phyloP scores from a whole-genome alignment of 495 filamentous ascomycete species.

The Penicillium pancosmium region DNA sequence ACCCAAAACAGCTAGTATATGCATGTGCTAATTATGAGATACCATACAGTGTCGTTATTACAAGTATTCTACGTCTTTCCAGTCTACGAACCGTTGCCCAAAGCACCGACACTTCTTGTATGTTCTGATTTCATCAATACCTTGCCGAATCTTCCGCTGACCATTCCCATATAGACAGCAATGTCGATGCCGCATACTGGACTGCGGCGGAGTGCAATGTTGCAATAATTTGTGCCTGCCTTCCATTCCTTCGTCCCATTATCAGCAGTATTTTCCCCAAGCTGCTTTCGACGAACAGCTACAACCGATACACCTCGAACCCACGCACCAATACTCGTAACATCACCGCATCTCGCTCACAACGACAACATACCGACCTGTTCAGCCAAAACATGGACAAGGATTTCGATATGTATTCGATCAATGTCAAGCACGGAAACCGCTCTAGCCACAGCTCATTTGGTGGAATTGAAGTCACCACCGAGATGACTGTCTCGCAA shows the following conservation, averaged over 20 bases:
- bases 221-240: constrained; percentile 80
- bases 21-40: not conserved
- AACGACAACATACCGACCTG: constrained; percentile 19
- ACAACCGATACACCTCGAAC: constrained; percentile 28
- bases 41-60: constrained; percentile 32
- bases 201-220: constrained; percentile 84
- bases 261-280: constrained; percentile 71
- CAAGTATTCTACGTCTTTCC: constrained; percentile 39
- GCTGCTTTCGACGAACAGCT: constrained; percentile 53
- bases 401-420: constrained; percentile 38
- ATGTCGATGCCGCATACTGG: constrained; percentile 65
- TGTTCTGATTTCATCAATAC: constrained; percentile 57
- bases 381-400: constrained; percentile 30
- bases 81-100: constrained; percentile 34
- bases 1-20: not conserved
- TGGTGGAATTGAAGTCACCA: constrained; percentile 41
- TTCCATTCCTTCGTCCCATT: constrained; percentile 84
- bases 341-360: constrained; percentile 22
- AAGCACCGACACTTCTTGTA: constrained; percentile 52
- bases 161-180: constrained; percentile 38
- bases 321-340: constrained; percentile 18
- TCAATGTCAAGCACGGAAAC: constrained; percentile 34
- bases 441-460: constrained; percentile 14
- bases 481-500: constrained; percentile 36
- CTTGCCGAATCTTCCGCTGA: constrained; percentile 36